phyloP scores from a whole-genome alignment of 257 asterid genomes.

The Gentiana macrophylla region DNA sequence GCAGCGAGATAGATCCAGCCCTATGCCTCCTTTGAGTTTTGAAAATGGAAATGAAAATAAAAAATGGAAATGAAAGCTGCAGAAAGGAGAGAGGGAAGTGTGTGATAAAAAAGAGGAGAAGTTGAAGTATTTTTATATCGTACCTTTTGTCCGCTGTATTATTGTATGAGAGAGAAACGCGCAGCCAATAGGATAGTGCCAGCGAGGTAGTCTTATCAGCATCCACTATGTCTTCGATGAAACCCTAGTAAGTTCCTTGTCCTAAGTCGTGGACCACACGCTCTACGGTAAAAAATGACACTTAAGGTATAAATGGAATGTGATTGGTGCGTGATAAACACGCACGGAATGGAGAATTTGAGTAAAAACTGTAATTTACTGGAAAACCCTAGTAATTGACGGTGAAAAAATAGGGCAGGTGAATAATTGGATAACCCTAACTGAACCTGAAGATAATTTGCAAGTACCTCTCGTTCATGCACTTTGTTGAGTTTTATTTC shows the following conservation, averaged over 20 bases:
- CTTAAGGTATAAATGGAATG: background rate
- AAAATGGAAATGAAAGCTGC: background rate
- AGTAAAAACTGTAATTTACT: too few relatives aligned
- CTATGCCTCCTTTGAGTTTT: too few relatives aligned
- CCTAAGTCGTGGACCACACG: background rate
- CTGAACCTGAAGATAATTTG: background rate
- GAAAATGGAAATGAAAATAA: background rate
- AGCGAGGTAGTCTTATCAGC: constrained; percentile 6
- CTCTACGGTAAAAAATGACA: background rate
- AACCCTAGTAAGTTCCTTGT: constrained; percentile 13
- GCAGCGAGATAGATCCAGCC: too few relatives aligned
- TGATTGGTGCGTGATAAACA: background rate
- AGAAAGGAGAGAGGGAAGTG: background rate
- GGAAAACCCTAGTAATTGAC: constrained; percentile 5
- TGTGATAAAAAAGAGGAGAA: background rate
- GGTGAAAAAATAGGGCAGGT: background rate
- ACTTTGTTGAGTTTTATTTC: too few relatives aligned
- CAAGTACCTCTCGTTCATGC: too few relatives aligned
- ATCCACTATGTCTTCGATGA: background rate
- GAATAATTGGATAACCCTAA: constrained; percentile 13
- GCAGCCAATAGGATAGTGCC: background rate
- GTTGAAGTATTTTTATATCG: constrained; percentile 2
- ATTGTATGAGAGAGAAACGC: background rate
- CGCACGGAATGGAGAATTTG: background rate
- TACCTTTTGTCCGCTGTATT: background rate